Evolutionary conservation across 1,284 basidiomycete species (phyloP).

Genomic region (Anthracocystis setariae): DNA sequence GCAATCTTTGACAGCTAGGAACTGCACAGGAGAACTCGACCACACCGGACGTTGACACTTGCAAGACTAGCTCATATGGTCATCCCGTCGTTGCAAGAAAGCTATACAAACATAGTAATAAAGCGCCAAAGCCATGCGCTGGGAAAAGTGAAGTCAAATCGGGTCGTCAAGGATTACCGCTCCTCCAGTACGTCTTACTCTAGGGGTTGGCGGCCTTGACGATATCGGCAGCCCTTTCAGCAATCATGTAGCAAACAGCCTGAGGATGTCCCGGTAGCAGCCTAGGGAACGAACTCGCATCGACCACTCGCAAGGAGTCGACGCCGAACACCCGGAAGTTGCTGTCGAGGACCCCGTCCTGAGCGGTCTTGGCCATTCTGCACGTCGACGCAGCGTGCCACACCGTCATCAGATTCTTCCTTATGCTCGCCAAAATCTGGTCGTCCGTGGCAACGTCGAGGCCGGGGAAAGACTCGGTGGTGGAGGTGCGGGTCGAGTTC

Average conservation of each 20-base stretch:
- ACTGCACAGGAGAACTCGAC: too few relatives aligned
- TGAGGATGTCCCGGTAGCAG: conserved; percentile 55
- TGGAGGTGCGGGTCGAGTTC: conserved; percentile 65
- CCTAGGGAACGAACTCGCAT: conserved; percentile 71
- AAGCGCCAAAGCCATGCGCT: too few relatives aligned
- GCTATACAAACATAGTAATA: too few relatives aligned
- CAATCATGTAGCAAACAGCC: conserved; percentile 55
- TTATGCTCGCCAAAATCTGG: conserved; percentile 69
- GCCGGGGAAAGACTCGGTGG: conserved; percentile 67
- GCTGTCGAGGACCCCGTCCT: conserved; percentile 70
- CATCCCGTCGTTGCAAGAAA: too few relatives aligned
- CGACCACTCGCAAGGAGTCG: conserved; percentile 70
- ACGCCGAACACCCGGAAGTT: conserved; percentile 71
- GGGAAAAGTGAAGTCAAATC: too few relatives aligned
- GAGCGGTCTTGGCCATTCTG: conserved; percentile 65
- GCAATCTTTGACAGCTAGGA: background rate
- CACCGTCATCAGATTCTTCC: conserved; percentile 68
- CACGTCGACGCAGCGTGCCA: conserved; percentile 68
- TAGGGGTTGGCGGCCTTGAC: conserved; percentile 30
- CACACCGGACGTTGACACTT: too few relatives aligned
- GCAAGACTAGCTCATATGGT: too few relatives aligned
- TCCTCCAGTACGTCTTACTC: too few relatives aligned
- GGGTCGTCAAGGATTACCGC: too few relatives aligned
- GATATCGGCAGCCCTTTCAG: conserved; percentile 42
- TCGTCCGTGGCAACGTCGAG: conserved; percentile 67